Evolutionary conservation across 768 basidiomycete genomes (phyloP), one percentile per base, ranked within the genome.

Genomic region (Chalciporus piperatus): DNA sequence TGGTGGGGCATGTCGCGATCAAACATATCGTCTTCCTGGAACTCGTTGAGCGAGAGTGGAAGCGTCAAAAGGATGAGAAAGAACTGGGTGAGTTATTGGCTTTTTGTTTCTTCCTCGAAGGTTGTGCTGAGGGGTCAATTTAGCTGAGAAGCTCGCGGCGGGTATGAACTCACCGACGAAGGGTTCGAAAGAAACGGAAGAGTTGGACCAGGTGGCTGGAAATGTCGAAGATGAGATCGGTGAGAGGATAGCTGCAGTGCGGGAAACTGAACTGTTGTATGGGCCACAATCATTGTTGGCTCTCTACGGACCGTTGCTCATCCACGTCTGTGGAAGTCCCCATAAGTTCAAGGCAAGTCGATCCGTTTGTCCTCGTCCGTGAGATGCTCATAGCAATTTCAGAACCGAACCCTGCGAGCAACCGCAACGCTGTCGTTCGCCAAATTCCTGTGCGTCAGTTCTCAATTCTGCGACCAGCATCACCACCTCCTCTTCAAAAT

Each of bases 181-280:
- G 23, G 66, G 68, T 8, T 68, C 79, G 32, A 90, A 84, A 52
- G 81, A 83, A 10, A 54, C 77, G 52, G 94, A 97, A 63, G 97
- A 99, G 65, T 83, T 98, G 0, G 97, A 99, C 58, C 94, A 96
- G 60, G 96, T 98, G 10, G 93, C 89, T 8, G 97, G 97, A 6
- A 96, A 95, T 62, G 93, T 93, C 4, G 97, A 99, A 67, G 97
- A 99, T 64, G 97, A 99, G 61, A 96, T 98, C 58, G 97, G 94
- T 13, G 97, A 99, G 51, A 80, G 87, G 9, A 89, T 99, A 35
- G 84, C 87, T 2, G 80, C 73, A 2, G 81, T 97, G 48, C 77
- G 93, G 27, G 97, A 99, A 73, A 78, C 76, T 4, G 95, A 98
- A 69, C 74, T 98, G 42, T 73, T 98, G 13, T 93, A 91, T 58